Conservation (phyloP, 192 early-diverging fungal genomes). For the Coemansia sp. region DNA sequence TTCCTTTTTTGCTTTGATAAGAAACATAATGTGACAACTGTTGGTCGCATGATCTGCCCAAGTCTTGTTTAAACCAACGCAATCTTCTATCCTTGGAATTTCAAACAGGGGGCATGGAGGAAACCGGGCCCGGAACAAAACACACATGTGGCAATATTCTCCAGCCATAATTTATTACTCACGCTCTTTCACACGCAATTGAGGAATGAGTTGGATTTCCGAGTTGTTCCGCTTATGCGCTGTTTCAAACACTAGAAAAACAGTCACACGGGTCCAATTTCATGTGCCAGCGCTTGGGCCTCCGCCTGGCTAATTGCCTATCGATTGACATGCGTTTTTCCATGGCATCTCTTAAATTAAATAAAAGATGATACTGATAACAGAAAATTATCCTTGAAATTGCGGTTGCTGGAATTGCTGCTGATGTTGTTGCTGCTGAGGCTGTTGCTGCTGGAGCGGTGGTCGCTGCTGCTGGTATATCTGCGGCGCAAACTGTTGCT, state of each 20-base stretch:
- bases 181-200: too few species aligned
- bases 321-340: not conserved
- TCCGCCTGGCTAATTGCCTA: not conserved
- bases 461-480: conserved; percentile 31
- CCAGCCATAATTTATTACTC: too few species aligned
- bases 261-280: conserved; percentile 2
- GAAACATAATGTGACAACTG: too few species aligned
- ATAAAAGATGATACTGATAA: not conserved
- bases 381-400: conserved; percentile 10
- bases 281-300: not conserved
- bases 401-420: conserved; percentile 10
- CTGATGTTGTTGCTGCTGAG: conserved; percentile 7
- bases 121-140: too few species aligned
- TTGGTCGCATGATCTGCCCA: too few species aligned
- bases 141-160: too few species aligned
- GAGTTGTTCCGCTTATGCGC: not conserved
- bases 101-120: too few species aligned
- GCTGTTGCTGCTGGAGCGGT: conserved; percentile 30
- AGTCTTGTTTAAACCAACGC: too few species aligned
- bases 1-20: too few species aligned
- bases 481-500: conserved; percentile 4
- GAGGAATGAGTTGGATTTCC: too few species aligned
- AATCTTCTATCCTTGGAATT: too few species aligned
- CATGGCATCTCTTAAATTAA: not conserved
- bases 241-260: conserved; percentile 1